Evolutionary conservation across 352 stramenopile genomes (phyloP), one percentile per base, ranked within the genome.

Genomic region (Pythium coloratum): DNA sequence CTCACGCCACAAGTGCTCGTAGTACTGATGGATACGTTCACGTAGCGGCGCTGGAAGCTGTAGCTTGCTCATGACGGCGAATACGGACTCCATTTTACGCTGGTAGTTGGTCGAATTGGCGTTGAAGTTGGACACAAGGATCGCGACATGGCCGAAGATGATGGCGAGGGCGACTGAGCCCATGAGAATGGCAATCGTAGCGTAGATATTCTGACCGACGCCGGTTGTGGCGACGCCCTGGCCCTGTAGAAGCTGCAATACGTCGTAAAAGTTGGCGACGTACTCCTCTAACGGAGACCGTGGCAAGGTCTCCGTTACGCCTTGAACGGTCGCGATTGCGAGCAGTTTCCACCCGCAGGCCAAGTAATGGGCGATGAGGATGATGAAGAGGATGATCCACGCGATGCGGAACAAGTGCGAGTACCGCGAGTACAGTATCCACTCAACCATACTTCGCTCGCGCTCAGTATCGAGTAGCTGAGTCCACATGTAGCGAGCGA

Each of bases 41-140:
- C 80, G 70, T 16, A 92, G 38, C 0, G 71, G 66, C 0, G 61
- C 38, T 0, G 81, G 83, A 6, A 92, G 59, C 49, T 80, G 72
- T 40, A 86, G 77, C 59, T 89, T 84, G 62, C 60, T 68, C 63
- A 88, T 92, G 56, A 78, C 70, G 2, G 81, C 81, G 32, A 88
- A 78, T 0, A 91, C 75, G 18, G 73, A 62, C 49, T 91, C 84
- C 81, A 90, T 89, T 56, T 92, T 92, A 10, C 80, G 78, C 42
- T 86, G 72, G 60, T 90, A 94, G 46, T 67, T 76, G 0, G 75
- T 86, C 9, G 66, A 65, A 30, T 81, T 83, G 18, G 78, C 75
- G 38, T 81, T 84, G 44, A 91, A 86, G 51, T 86, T 88, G 9
- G 79, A 71, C 12, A 93, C 80, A 2, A 89, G 72, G 4, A 91